Percentiles rank a stretch among this genome's conserved stretches.
phyloP scores from a whole-genome alignment of 2,329 filamentous ascomycete species.

The Diaporthe australafricana region DNA sequence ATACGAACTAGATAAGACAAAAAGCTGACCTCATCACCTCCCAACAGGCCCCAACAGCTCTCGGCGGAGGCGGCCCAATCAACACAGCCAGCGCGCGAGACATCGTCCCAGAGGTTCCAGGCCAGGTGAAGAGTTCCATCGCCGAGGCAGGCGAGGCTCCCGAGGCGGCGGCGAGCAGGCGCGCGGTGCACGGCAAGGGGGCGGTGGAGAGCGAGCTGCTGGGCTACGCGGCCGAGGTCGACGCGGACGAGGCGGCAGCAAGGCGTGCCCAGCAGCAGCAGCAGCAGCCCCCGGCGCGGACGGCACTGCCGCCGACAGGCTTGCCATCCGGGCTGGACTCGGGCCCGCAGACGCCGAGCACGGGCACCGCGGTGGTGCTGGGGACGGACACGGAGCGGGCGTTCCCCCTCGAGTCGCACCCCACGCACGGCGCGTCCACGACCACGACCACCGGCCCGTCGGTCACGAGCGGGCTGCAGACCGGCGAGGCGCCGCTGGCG shows the following conservation, averaged over 20 bases:
- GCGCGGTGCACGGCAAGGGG: slow-evolving; percentile 81
- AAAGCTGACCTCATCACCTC: not conserved
- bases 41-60: not conserved
- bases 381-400: slow-evolving; percentile 28
- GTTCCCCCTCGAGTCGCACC: slow-evolving; percentile 26
- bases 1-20: not conserved
- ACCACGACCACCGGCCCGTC: too few species aligned
- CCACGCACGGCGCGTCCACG: too few species aligned
- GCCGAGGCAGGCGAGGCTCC: slow-evolving; percentile 69
- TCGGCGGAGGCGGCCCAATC: not conserved
- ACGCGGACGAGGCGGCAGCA: not conserved
- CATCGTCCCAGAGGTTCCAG: slow-evolving; percentile 63
- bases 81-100: slow-evolving; percentile 39
- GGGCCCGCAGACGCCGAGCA: slow-evolving; percentile 17
- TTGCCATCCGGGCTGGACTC: not conserved
- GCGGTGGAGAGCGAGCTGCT: slow-evolving; percentile 79
- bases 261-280: not conserved
- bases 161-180: slow-evolving; percentile 76
- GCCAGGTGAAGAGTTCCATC: slow-evolving; percentile 68
- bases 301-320: not conserved
- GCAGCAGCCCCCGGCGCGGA: not conserved
- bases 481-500: not conserved
- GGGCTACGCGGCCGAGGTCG: slow-evolving; percentile 60
- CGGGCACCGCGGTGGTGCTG: slow-evolving; percentile 7
- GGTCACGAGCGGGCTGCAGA: not conserved